Conservation (phyloP, 495 filamentous ascomycete genomes). For the Hyaloscypha variabilis region DNA sequence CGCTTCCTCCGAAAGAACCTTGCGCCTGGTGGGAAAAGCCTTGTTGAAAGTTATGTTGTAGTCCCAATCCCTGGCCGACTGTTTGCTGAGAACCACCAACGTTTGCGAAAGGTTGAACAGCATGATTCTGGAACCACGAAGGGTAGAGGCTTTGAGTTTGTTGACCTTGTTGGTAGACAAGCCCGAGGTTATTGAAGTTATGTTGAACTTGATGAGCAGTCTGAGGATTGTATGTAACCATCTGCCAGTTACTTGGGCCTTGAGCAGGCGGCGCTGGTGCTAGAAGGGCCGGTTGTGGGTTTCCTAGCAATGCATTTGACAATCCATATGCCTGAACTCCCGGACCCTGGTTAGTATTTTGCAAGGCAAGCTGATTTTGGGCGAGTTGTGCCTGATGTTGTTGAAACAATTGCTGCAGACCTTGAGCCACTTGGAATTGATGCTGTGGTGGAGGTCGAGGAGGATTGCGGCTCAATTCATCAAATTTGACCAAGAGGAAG, state of each 20-base stretch:
- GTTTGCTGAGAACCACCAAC: background rate
- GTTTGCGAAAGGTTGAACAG: background rate
- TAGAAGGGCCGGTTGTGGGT: background rate
- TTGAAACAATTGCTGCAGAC: too few species aligned
- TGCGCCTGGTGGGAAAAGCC: background rate
- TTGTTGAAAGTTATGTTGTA: background rate
- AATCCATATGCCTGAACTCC: background rate
- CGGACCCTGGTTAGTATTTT: background rate
- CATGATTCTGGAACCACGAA: background rate
- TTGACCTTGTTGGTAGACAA: too few species aligned
- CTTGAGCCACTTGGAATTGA: background rate
- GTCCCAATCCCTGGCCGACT: background rate
- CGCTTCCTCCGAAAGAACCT: background rate
- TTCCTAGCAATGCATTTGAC: background rate
- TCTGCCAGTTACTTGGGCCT: background rate
- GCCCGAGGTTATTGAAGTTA: too few species aligned
- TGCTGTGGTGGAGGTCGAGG: background rate
- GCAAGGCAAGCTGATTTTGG: background rate
- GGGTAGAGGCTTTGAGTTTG: background rate
- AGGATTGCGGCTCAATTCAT: background rate
- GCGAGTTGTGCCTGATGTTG: background rate
- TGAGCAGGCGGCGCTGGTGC: background rate
- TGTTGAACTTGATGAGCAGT: background rate
- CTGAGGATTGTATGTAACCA: background rate
- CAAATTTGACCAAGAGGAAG: background rate